Evolutionary conservation across 2,329 filamentous ascomycete genomes (phyloP), one percentile per base, ranked within the genome.

Genomic region (Fusarium denticulatum): DNA sequence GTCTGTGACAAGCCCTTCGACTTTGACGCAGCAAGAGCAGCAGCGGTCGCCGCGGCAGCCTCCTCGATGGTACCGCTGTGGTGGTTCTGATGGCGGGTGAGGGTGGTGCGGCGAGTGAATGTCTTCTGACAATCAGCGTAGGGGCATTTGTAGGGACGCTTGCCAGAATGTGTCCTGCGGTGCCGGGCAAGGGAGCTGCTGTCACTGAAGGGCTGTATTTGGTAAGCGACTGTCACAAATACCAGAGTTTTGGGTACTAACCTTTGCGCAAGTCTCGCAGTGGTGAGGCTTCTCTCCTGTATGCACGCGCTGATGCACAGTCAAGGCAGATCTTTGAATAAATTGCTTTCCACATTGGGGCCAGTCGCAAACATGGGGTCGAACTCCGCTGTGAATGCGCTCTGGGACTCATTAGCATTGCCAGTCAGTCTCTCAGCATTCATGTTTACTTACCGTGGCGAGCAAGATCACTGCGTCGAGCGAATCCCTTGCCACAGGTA

Each of bases 51-150:
- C 7, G 91, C 94, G 5, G 95, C 95, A 14, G 96, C 94, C 82
- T 98, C 96, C 81, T 98, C 96, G 22, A 98, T 93, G 0, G 95
- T 98, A 46, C 96, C 96, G 26, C 93, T 97, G 82, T 98, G 96
- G 78, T 97, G 94, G 77, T 97, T 97, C 83, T 98, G 95, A 81
- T 99, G 96, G 57, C 96, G 91, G 5, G 96, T 99, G 70, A 99
- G 86, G 6, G 96, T 98, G 2, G 96, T 98, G 73, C 96, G 93
- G 64, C 96, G 92, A 15, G 96, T 99, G 80, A 99, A 99, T 0
- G 96, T 98, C 88, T 98, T 98, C 81, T 98, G 95, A 83, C 96
- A 99, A 82, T 98, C 95, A 67, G 95, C 95, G 78, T 96, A 98
- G 2, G 95, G 95, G 84, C 96, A 99, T 83, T 97, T 97, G 86